Evolutionary conservation across 306 rosid species (phyloP).

Genomic region (Crataegus laevigata): DNA sequence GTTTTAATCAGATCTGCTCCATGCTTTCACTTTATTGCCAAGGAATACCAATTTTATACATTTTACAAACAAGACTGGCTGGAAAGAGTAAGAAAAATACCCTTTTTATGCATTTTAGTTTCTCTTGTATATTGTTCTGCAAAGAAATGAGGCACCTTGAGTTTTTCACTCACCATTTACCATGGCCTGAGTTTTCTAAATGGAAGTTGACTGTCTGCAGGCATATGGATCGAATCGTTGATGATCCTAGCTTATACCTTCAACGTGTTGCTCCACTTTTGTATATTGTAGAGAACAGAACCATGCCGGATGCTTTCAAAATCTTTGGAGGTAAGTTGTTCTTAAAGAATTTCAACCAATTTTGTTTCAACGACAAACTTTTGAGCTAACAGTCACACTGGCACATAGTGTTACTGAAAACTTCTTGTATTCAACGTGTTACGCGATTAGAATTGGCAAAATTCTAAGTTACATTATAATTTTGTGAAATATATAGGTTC

Average conservation of each 20-base stretch:
- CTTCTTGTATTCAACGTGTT: background rate
- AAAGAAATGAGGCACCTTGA: background rate
- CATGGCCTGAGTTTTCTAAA: background rate
- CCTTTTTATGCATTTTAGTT: background rate
- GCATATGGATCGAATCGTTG: constrained; percentile 47
- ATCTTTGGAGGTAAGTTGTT: constrained; percentile 40
- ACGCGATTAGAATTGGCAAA: background rate
- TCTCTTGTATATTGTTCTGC: background rate
- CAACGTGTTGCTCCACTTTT: constrained; percentile 37
- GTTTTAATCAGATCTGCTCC: constrained; percentile 63
- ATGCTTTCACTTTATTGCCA: constrained; percentile 55
- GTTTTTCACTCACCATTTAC: background rate
- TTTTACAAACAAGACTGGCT: constrained; percentile 43
- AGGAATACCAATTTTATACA: constrained; percentile 54
- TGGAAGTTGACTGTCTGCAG: constrained; percentile 27
- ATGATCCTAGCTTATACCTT: constrained; percentile 50
- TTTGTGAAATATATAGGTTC: constrained; percentile 36
- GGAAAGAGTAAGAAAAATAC: constrained; percentile 45
- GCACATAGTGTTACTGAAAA: background rate
- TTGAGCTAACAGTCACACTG: no score
- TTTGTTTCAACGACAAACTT: background rate
- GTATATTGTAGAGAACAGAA: constrained; percentile 53
- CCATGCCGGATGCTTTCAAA: constrained; percentile 51
- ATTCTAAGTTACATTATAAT: background rate
- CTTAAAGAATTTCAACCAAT: background rate